Evolutionary conservation across 306 rosid species (phyloP).

Genomic region (Cicer cuneatum): DNA sequence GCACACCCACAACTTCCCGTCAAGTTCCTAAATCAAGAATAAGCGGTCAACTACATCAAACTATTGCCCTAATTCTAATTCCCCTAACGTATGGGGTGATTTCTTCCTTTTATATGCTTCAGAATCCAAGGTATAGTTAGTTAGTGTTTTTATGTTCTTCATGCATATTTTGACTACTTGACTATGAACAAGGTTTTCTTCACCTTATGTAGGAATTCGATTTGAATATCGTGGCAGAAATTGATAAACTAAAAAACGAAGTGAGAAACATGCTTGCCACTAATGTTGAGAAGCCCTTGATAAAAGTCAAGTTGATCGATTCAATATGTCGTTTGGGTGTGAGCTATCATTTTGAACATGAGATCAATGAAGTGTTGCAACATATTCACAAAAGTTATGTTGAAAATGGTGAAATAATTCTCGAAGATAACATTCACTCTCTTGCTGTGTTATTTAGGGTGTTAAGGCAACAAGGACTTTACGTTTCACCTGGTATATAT

Average conservation of each 20-base stretch:
- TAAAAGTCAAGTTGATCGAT: constrained; percentile 46
- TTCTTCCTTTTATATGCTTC: constrained; percentile 24
- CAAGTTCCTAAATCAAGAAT: too few species aligned
- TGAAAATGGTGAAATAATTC: neutral
- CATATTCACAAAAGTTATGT: neutral
- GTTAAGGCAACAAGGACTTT: constrained; percentile 54
- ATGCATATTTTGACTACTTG: neutral
- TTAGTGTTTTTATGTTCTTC: neutral
- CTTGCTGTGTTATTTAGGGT: constrained; percentile 56
- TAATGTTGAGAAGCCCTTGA: neutral
- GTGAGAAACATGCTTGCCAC: constrained; percentile 47
- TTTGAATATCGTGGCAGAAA: neutral
- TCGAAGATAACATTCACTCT: constrained; percentile 29
- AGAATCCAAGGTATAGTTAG: constrained; percentile 10
- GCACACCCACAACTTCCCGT: too few species aligned
- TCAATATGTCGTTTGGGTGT: constrained; percentile 56
- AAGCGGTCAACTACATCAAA: too few species aligned
- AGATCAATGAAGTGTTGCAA: constrained; percentile 42
- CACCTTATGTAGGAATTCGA: constrained; percentile 45
- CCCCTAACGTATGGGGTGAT: constrained; percentile 10
- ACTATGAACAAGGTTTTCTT: neutral
- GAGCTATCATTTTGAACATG: constrained; percentile 49
- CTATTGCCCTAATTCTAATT: neutral
- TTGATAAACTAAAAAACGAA: constrained; percentile 37
- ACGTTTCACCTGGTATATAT: constrained; percentile 41